These are phyloP conservation scores for Penicillium angulare DNA, from an alignment of 495 filamentous ascomycete genomes.

Conservation along the genomic window DNA sequence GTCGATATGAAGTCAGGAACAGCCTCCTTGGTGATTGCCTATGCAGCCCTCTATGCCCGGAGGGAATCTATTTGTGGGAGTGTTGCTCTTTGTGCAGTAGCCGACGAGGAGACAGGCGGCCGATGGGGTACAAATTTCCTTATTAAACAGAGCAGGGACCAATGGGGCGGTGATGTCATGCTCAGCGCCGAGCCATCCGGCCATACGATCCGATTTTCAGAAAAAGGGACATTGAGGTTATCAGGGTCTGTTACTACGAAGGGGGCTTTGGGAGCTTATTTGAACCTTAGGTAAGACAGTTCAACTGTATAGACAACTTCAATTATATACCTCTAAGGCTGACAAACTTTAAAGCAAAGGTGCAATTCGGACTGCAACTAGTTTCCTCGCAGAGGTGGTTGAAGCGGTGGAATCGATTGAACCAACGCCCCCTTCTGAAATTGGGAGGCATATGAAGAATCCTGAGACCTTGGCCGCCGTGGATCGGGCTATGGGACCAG, in stretches of 20 bases:
- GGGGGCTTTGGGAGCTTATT: conserved; percentile 3
- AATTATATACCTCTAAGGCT: no score
- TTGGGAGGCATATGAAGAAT: conserved; percentile 1
- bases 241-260: conserved; percentile 3
- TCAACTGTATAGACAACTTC: no score
- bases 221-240: conserved; percentile 7
- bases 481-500: conserved; percentile 6
- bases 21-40: conserved; percentile 4
- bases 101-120: conserved; percentile 8
- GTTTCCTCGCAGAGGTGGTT: conserved; percentile 1
- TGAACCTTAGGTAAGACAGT: conserved; percentile 7
- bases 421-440: conserved; percentile 5
- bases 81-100: conserved; percentile 9
- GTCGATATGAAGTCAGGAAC: conserved; percentile 11
- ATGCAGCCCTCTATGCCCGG: background rate
- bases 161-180: conserved; percentile 11
- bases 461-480: conserved; percentile 3
- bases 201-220: conserved; percentile 5
- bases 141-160: background rate
- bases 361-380: conserved; percentile 5
- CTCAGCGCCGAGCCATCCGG: conserved; percentile 6
- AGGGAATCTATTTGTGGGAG: conserved; percentile 1
- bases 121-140: conserved; percentile 3
- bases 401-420: conserved; percentile 3
- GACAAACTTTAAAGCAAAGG: background rate